Evolutionary conservation across 2,329 filamentous ascomycete genomes (phyloP).

Genomic region (Chalaropsis ovoidea): DNA sequence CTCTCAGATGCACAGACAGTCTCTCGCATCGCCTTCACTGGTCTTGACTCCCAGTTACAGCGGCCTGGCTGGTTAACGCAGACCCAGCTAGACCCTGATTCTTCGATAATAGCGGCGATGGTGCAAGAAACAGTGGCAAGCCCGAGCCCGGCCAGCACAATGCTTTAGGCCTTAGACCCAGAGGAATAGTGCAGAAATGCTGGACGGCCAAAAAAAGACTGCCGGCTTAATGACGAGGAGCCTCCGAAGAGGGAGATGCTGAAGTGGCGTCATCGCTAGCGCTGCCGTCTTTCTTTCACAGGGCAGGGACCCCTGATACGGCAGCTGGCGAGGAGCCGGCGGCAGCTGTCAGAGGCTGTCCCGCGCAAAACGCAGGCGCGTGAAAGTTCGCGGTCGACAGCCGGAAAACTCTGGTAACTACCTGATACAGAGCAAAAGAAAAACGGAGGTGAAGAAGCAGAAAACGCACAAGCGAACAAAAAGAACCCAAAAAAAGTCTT

Average conservation of each 20-base stretch:
- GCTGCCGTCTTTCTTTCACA: background rate
- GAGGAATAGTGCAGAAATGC: background rate
- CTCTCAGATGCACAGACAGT: background rate
- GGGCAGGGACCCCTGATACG: background rate
- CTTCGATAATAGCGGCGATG: slow-evolving; percentile 1
- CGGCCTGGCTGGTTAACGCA: background rate
- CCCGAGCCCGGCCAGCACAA: background rate
- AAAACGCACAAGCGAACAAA: background rate
- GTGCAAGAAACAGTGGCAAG: background rate
- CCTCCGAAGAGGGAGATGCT: background rate
- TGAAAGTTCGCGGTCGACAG: background rate
- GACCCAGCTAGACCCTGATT: background rate
- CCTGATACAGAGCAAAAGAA: background rate
- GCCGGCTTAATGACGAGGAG: background rate
- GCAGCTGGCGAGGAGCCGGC: background rate
- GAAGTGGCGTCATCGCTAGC: slow-evolving; percentile 7
- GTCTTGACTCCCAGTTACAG: no score
- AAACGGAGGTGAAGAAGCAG: no score
- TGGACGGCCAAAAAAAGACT: background rate
- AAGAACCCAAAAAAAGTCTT: background rate
- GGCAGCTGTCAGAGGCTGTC: background rate
- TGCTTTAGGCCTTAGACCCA: background rate
- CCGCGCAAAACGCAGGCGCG: background rate
- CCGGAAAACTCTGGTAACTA: background rate
- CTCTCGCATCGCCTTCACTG: background rate